Conservation (phyloP, 208 protist genomes). For the Trypanosoma avium region DNA sequence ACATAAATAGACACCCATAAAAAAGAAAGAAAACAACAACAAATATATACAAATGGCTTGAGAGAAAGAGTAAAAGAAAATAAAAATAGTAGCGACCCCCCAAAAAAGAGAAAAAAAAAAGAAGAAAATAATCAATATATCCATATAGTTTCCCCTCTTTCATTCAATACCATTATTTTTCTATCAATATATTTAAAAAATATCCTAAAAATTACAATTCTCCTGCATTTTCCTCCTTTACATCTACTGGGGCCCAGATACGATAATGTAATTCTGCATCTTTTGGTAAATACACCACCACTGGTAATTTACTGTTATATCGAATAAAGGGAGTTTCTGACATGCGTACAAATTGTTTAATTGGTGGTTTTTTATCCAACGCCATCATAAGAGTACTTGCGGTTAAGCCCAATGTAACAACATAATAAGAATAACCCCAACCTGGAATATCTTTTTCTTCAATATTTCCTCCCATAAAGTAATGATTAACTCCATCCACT, state of each 20-base stretch:
- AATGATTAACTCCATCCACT: slow-evolving; percentile 47
- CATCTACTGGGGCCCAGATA: slow-evolving; percentile 17
- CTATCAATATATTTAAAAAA: slow-evolving; percentile 3
- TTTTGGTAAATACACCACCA: slow-evolving; percentile 39
- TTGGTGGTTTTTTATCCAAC: background rate
- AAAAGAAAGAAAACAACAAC: slow-evolving; percentile 17
- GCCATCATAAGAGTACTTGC: background rate
- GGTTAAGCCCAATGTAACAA: slow-evolving; percentile 4
- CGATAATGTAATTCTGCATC: slow-evolving; percentile 25
- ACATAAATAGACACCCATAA: slow-evolving; percentile 9
- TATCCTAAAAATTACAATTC: background rate
- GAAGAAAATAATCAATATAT: too few species aligned
- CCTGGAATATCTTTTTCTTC: slow-evolving; percentile 53
- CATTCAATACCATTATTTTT: too few species aligned
- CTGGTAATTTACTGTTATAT: slow-evolving; percentile 35
- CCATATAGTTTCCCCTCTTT: too few species aligned
- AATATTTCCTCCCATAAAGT: slow-evolving; percentile 43
- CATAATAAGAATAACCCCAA: slow-evolving; percentile 42
- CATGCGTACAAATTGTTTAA: slow-evolving; percentile 16
- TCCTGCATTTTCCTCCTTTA: background rate
- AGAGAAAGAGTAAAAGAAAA: background rate
- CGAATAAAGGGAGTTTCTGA: slow-evolving; percentile 10
- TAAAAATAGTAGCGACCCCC: background rate
- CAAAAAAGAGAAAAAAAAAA: background rate
- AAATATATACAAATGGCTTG: background rate